Evolutionary conservation across 331 rosid species (phyloP), one percentile per base, ranked within the genome.

Genomic region (Rosa hybrid): DNA sequence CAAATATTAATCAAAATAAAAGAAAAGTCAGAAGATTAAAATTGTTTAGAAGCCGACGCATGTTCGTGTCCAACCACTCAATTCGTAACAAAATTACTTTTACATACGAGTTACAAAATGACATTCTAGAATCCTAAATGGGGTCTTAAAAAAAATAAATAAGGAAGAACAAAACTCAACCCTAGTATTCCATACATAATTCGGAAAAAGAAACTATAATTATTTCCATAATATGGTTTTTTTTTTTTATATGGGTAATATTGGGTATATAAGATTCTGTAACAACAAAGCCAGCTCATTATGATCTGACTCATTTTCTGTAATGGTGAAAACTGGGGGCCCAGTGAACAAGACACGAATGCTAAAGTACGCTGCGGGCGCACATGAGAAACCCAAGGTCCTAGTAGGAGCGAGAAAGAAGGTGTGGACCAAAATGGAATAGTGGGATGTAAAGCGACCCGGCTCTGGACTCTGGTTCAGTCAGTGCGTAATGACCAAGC

Each of bases 241-340:
- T 3, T 12, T 20, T 53, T 54, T 6, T 27, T 27, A 27, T 27
- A 27, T 27, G 30, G 30, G 30, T 27, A 27, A 27, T 27, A 27
- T 27, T 27, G 34, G 53, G 49, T 14, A n/a, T 74, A 4, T 38
- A 21, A 42, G 68, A 74, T 74, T 57, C 21, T 65, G n/a, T 6
- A 65, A 16, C 1, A 65, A 7, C 1, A 16, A 5, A 74, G 56
- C 71, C 71, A 75, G 71, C 79, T 75, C 71, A 75, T 44, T 7
- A 23, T 23, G 56, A 59, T 60, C 30, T 44, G 44, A 5, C 63
- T 56, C 27, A 7, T 2, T 59, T 8, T 75, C 17, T 8, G 45
- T 5, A 75, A 44, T 42, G 70, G 30, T 42, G 9, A 10, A 39
- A 39, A 59, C 25, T 41, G 44, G 70, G 79, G 71, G 17, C 79